Percentiles rank a stretch among this genome's conserved stretches.
Evolutionary conservation across 129 eudicot species (phyloP).

Genomic region (Rutidosis leptorrhynchoides): DNA sequence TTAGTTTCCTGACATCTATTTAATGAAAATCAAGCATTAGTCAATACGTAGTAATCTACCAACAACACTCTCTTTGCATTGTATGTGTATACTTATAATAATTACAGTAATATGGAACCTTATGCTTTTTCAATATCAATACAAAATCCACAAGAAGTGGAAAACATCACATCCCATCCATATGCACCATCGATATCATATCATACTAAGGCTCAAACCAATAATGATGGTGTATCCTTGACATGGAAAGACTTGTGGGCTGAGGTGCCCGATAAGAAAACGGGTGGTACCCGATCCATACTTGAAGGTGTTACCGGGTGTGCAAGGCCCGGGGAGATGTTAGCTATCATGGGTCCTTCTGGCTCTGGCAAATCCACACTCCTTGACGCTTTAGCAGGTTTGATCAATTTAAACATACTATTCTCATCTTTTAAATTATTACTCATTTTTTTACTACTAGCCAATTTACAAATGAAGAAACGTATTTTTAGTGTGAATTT

Average conservation of each 20-base stretch:
- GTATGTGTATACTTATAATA: no score
- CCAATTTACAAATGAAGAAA: no score
- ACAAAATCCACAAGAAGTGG: slow-evolving; percentile 15
- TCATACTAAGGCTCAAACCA: neutral
- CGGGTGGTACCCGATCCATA: slow-evolving; percentile 30
- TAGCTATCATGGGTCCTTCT: slow-evolving; percentile 66
- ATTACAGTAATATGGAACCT: neutral
- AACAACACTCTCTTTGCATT: no score
- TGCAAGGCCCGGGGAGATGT: slow-evolving; percentile 44
- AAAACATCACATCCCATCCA: slow-evolving; percentile 15
- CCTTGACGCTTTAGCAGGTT: slow-evolving; percentile 59
- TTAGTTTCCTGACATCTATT: no score
- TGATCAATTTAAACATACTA: no score
- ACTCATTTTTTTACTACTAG: no score
- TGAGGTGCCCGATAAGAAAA: slow-evolving; percentile 30
- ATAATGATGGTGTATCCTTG: slow-evolving; percentile 28
- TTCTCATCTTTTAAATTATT: no score
- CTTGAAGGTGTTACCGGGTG: slow-evolving; percentile 47
- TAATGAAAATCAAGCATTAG: no score
- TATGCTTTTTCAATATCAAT: neutral
- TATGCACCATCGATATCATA: no score
- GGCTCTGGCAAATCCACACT: no score
- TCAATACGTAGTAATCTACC: no score
- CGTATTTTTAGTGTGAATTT: no score
- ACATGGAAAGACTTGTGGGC: slow-evolving; percentile 48